Percentiles rank a stretch among this genome's conserved stretches.
Evolutionary conservation across 495 filamentous ascomycete genomes (phyloP).

Genomic region (Trichoderma asperelloides): DNA sequence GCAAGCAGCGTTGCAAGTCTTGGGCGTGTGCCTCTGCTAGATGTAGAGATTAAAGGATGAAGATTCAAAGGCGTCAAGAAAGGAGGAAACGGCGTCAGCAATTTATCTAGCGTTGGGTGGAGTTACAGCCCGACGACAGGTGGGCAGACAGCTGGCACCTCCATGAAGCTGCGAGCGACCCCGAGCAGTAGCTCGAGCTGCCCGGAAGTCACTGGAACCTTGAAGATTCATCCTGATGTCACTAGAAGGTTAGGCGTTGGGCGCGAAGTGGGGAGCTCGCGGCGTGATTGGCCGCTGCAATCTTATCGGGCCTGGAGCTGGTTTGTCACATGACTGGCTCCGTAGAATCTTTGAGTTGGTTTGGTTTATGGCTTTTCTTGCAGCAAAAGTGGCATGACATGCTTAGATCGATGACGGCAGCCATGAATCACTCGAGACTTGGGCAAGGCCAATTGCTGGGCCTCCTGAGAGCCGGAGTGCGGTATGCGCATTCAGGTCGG

Average conservation of each 20-base stretch:
- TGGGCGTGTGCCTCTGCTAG: neutral
- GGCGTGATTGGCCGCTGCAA: neutral
- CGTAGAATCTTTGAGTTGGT: neutral
- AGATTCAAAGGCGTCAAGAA: neutral
- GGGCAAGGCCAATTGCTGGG: neutral
- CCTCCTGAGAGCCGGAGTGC: neutral
- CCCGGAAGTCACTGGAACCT: constrained; percentile 7
- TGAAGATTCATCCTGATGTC: constrained; percentile 5
- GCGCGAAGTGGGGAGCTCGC: neutral
- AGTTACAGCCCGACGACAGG: neutral
- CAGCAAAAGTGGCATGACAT: too few species aligned
- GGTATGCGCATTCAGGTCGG: neutral
- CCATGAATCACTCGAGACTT: neutral
- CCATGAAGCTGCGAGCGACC: neutral
- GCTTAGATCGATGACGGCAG: neutral
- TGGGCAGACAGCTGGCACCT: neutral
- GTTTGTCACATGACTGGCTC: neutral
- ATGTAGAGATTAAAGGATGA: neutral
- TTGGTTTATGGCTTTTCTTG: neutral
- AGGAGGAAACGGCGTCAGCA: neutral
- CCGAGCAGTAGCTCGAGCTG: neutral
- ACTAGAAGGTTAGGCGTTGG: neutral
- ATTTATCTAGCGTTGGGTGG: neutral
- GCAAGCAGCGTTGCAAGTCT: neutral
- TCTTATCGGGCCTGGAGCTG: neutral